phyloP scores from a whole-genome alignment of 108 stramenopile species.

The Stephanodiscus triporus region DNA sequence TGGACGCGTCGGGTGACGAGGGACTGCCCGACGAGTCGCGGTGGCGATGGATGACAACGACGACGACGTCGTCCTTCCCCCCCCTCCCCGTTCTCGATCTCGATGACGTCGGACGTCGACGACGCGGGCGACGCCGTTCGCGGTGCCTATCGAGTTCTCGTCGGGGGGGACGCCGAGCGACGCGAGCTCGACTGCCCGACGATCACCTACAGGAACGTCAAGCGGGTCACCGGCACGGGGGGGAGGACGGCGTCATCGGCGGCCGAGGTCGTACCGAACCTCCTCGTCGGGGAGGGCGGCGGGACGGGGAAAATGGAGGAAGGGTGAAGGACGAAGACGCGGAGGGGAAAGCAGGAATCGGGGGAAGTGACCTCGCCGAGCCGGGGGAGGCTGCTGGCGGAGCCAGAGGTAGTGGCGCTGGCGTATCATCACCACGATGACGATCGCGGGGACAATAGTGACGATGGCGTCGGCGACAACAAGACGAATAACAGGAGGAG shows the following conservation, averaged over 20 bases:
- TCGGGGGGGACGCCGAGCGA: constrained; percentile 58
- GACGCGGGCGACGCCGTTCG: background rate
- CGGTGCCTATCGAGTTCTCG: constrained; percentile 36
- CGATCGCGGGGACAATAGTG: background rate
- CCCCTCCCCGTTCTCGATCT: background rate
- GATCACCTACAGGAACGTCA: constrained; percentile 77
- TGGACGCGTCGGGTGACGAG: background rate
- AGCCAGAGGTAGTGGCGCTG: constrained; percentile 95
- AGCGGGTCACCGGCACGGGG: constrained; percentile 80
- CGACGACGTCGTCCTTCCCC: background rate
- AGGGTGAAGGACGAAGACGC: constrained; percentile 35
- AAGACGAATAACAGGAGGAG: background rate
- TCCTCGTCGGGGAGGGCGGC: constrained; percentile 20
- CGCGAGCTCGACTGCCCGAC: too few species aligned
- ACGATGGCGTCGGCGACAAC: too few species aligned
- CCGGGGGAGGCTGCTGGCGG: constrained; percentile 75
- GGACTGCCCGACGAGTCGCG: background rate
- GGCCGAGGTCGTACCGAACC: constrained; percentile 71
- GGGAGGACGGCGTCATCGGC: constrained; percentile 51
- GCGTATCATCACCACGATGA: too few species aligned
- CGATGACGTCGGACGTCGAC: background rate
- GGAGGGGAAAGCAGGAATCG: constrained; percentile 50
- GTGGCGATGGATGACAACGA: background rate
- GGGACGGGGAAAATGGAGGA: constrained; percentile 12
- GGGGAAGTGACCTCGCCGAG: constrained; percentile 19